phyloP scores from a whole-genome alignment of 805 yeast genomes.

The Candida pseudofarinosa region DNA sequence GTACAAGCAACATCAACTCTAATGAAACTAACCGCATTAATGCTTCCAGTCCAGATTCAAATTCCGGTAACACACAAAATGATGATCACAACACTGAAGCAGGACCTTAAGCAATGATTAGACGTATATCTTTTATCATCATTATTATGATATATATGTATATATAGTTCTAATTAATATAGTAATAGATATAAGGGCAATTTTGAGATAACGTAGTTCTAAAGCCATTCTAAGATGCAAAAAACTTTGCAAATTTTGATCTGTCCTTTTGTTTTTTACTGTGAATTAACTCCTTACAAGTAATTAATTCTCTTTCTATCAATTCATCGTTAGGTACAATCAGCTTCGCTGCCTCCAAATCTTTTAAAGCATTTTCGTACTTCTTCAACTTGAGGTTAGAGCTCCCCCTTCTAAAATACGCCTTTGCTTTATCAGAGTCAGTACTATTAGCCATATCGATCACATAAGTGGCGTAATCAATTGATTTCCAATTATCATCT shows the following conservation, averaged over 20 bases:
- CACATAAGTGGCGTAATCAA: constrained; percentile 52
- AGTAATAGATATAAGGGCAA: neutral
- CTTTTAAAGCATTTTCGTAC: constrained; percentile 46
- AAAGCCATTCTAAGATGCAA: constrained; percentile 19
- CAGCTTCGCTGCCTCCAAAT: constrained; percentile 41
- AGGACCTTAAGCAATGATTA: neutral
- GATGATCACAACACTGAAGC: constrained; percentile 1
- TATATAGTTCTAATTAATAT: neutral
- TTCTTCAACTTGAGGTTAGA: constrained; percentile 42
- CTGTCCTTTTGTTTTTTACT: constrained; percentile 47
- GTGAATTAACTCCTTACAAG: constrained; percentile 37
- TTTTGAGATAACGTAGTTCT: no score
- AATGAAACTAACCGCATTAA: constrained; percentile 2
- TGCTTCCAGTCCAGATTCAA: constrained; percentile 1
- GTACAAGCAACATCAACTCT: neutral
- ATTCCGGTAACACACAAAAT: neutral
- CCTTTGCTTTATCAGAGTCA: constrained; percentile 50
- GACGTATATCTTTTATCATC: neutral
- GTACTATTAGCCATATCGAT: constrained; percentile 45
- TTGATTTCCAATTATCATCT: constrained; percentile 44
- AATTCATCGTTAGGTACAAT: constrained; percentile 47
- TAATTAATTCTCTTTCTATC: constrained; percentile 42
- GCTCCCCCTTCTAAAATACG: constrained; percentile 52
- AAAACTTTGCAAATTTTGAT: constrained; percentile 61
- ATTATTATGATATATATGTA: neutral